A percentile compares a stretch with the other conserved stretches of the same genome.
phyloP scores from a whole-genome alignment of 2,329 filamentous ascomycete genomes.

The Colletotrichum sp. region DNA sequence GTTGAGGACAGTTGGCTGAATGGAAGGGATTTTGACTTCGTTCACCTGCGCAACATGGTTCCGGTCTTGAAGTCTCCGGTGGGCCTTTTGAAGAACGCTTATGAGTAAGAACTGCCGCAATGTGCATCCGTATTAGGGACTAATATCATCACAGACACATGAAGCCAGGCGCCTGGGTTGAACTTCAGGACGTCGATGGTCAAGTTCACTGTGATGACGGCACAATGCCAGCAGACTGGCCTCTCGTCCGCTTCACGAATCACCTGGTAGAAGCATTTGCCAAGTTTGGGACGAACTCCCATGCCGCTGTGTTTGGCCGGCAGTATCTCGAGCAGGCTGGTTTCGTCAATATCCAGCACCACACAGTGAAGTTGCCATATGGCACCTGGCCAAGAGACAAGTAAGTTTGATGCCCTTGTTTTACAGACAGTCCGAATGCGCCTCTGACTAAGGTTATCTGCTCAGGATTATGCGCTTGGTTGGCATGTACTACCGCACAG shows the following conservation, averaged over 20 bases:
- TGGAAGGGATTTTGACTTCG: conserved; percentile 29
- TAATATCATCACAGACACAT: conserved; percentile 32
- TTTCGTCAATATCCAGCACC: conserved; percentile 43
- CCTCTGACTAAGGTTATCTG: background rate
- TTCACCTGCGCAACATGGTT: conserved; percentile 44
- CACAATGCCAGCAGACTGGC: conserved; percentile 36
- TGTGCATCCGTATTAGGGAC: background rate
- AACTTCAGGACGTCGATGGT: conserved; percentile 51
- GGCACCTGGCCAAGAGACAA: conserved; percentile 53
- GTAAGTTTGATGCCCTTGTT: background rate
- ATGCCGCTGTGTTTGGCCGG: conserved; percentile 40
- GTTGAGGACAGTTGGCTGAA: conserved; percentile 35
- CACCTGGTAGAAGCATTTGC: conserved; percentile 40
- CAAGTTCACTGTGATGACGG: conserved; percentile 41
- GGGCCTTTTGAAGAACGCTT: conserved; percentile 31
- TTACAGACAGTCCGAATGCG: background rate
- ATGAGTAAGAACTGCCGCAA: conserved; percentile 23
- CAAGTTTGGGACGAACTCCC: conserved; percentile 39
- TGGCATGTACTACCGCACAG: conserved; percentile 45
- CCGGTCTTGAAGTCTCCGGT: conserved; percentile 39
- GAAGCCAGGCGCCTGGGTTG: conserved; percentile 50
- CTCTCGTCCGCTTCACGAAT: conserved; percentile 38
- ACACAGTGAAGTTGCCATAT: conserved; percentile 49
- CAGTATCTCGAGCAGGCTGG: conserved; percentile 43
- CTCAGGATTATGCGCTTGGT: conserved; percentile 41